Conservation (phyloP, 306 rosid genomes). For the Gastrolobium bilobum region DNA sequence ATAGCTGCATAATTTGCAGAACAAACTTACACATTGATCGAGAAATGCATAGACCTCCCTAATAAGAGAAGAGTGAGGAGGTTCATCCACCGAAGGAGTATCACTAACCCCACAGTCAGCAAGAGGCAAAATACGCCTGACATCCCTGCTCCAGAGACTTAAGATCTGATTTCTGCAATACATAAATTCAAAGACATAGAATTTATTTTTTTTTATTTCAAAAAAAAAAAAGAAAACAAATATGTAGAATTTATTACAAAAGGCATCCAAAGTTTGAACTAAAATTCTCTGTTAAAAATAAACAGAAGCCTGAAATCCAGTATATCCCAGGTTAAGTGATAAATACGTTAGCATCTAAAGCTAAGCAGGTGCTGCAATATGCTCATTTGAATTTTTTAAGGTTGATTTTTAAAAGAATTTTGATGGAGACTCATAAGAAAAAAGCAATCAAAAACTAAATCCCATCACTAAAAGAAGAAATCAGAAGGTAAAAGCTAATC, state of each 20-base stretch:
- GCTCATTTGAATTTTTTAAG: constrained; percentile 24
- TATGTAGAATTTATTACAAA: background rate
- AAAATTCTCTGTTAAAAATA: constrained; percentile 8
- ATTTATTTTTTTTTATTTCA: background rate
- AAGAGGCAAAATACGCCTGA: constrained; percentile 91
- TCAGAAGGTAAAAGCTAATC: constrained; percentile 10
- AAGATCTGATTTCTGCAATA: constrained; percentile 88
- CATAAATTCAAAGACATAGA: constrained; percentile 46
- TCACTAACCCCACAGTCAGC: constrained; percentile 86
- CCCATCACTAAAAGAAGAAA: constrained; percentile 22
- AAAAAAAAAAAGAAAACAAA: no score
- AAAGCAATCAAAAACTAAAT: constrained; percentile 16
- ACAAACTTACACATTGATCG: constrained; percentile 88
- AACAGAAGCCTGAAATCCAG: constrained; percentile 10
- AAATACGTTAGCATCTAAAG: background rate
- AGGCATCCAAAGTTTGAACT: background rate
- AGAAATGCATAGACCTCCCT: constrained; percentile 95
- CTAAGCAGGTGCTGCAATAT: constrained; percentile 21
- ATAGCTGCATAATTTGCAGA: constrained; percentile 30
- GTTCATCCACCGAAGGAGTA: constrained; percentile 62
- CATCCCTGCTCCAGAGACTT: constrained; percentile 90
- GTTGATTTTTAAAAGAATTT: background rate
- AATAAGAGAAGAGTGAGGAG: constrained; percentile 68
- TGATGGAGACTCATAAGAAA: background rate
- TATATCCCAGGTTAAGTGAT: constrained; percentile 32